phyloP scores from a whole-genome alignment of 2,329 filamentous ascomycete species.

The Sclerotinia trifoliorum region DNA sequence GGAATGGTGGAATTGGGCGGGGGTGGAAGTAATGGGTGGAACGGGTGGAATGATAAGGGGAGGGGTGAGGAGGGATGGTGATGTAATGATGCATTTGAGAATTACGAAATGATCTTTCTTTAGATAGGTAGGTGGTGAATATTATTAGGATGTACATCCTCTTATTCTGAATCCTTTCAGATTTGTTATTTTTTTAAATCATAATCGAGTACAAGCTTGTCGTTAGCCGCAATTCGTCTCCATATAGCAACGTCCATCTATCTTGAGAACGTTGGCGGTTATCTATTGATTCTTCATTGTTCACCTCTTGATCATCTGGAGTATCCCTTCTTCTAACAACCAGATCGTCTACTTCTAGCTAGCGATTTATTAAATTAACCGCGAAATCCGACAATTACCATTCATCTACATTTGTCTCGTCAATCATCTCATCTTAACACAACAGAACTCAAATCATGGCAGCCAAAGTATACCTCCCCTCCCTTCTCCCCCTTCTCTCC shows the following conservation, averaged over 20 bases:
- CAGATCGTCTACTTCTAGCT: too few species aligned
- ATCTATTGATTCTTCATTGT: not conserved
- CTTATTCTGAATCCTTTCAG: too few species aligned
- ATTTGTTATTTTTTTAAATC: too few species aligned
- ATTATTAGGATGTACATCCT: too few species aligned
- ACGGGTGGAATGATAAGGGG: too few species aligned
- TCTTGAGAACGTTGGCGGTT: too few species aligned
- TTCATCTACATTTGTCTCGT: not conserved
- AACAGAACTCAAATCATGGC: slow-evolving; percentile 1
- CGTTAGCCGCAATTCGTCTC: not conserved
- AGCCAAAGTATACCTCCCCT: not conserved
- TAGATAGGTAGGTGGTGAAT: not conserved
- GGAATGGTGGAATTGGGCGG: not conserved
- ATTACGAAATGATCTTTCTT: not conserved
- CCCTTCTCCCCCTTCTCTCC: too few species aligned
- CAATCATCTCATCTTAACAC: not conserved
- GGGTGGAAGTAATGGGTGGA: not conserved
- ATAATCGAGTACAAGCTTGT: not conserved
- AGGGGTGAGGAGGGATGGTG: not conserved
- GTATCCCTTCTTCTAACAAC: too few species aligned
- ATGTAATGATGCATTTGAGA: not conserved
- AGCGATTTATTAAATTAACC: too few species aligned
- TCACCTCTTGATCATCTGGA: not conserved
- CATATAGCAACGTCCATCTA: too few species aligned
- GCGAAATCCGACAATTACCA: not conserved